Evolutionary conservation across 1,284 basidiomycete species (phyloP).

Genomic region (Nidula niveotomentosa): DNA sequence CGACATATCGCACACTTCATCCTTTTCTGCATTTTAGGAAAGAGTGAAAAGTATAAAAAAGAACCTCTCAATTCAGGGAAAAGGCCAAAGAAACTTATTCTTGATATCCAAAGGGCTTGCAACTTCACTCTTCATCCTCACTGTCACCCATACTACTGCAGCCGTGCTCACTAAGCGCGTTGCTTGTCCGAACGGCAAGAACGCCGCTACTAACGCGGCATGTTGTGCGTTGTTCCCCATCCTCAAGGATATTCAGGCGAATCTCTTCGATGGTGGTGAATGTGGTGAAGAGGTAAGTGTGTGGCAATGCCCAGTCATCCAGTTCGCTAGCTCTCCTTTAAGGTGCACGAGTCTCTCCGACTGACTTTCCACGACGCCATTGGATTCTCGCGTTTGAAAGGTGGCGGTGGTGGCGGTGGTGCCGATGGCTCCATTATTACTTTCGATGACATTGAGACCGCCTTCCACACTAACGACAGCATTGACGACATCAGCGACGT

Average conservation of each 20-base stretch:
- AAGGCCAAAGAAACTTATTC: neutral
- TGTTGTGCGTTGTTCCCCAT: conserved; percentile 41
- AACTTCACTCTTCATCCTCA: conserved; percentile 17
- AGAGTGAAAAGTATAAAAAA: no score
- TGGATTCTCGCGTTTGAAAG: conserved; percentile 29
- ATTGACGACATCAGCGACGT: conserved; percentile 33
- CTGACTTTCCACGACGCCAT: conserved; percentile 47
- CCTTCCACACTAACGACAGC: conserved; percentile 32
- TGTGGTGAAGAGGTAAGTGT: conserved; percentile 37
- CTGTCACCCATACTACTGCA: conserved; percentile 11
- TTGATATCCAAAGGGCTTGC: conserved; percentile 14
- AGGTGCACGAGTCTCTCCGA: conserved; percentile 41
- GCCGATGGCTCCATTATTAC: conserved; percentile 39
- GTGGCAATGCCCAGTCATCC: neutral
- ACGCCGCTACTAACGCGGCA: conserved; percentile 31
- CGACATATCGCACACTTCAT: no score
- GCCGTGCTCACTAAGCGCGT: conserved; percentile 27
- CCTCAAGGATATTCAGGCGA: conserved; percentile 34
- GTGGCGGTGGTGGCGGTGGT: conserved; percentile 25
- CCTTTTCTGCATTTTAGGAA: no score
- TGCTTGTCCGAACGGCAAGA: conserved; percentile 32
- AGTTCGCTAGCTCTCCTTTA: neutral
- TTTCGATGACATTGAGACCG: conserved; percentile 30
- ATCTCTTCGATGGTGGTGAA: conserved; percentile 37
- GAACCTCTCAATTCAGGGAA: neutral